phyloP scores from a whole-genome alignment of 2,329 filamentous ascomycete species.

The Aphanoascus verrucosus region DNA sequence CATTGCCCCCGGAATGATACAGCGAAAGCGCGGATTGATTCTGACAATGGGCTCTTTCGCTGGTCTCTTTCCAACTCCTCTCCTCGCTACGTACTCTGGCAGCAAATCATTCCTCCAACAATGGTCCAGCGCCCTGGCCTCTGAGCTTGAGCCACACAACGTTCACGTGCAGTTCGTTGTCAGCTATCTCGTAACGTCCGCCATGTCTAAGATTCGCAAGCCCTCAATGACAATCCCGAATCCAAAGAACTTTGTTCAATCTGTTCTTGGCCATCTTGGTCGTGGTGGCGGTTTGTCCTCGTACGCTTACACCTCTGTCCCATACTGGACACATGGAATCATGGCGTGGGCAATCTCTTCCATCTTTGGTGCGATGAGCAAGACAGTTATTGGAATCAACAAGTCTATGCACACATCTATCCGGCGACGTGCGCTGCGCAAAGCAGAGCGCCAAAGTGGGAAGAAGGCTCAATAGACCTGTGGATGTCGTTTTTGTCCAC shows the following conservation, averaged over 20 bases:
- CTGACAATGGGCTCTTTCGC: conserved; percentile 97
- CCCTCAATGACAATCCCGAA: conserved; percentile 68
- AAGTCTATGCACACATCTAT: conserved; percentile 70
- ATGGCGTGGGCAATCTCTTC: conserved; percentile 71
- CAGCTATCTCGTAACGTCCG: conserved; percentile 84
- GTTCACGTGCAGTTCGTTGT: conserved; percentile 86
- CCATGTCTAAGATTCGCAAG: conserved; percentile 92
- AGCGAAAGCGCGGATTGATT: conserved; percentile 76
- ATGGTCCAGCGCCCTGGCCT: conserved; percentile 78
- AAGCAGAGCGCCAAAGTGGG: conserved; percentile 68
- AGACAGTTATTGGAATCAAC: conserved; percentile 50
- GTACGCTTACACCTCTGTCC: conserved; percentile 74
- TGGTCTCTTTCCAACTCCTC: conserved; percentile 80
- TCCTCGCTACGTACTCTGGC: conserved; percentile 90
- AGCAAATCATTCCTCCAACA: conserved; percentile 97
- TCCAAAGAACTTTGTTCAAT: conserved; percentile 69
- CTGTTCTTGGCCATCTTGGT: conserved; percentile 70
- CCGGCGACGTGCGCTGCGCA: conserved; percentile 67
- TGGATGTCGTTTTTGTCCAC: neutral
- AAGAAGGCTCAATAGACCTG: conserved; percentile 35
- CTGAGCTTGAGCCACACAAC: conserved; percentile 68
- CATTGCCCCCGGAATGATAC: conserved; percentile 71
- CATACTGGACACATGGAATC: conserved; percentile 82
- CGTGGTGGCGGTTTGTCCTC: conserved; percentile 64
- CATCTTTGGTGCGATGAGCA: conserved; percentile 49